Evolutionary conservation across 1,284 basidiomycete species (phyloP), one percentile per base, ranked within the genome.

Genomic region (Athelia psychrophila): DNA sequence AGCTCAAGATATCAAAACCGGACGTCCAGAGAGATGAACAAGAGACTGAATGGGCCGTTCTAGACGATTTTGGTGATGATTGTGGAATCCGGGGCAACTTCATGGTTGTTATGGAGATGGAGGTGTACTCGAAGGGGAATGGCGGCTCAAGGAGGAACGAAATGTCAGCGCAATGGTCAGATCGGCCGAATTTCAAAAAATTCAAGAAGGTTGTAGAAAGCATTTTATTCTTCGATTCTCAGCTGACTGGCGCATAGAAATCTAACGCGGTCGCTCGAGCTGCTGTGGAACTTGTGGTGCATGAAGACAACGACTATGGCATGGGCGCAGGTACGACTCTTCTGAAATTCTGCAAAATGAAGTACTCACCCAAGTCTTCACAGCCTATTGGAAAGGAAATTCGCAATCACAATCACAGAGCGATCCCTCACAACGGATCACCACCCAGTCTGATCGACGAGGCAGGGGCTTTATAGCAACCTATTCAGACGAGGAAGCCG

Each of bases 111-210:
- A 72, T 91, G 18, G 89, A 93, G 61, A 71, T 89, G 71, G 83
- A 86, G 23, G 68, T 86, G 12, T 76, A 68, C 60, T 67, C 65
- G 55, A 67, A 69, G 53, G 60, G 65, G 47, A 55, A 48, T 42
- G 51, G 52, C 48, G 54, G 51, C 48, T 55, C 54, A 44, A 59
- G 56, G 27, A 54, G 60, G 19, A 53, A 57, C 1, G 58, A 63
- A 20, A 58, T 59, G 25, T 59, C 60, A 55, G 55, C 71, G 4
- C 70, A 78, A 18, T 87, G 84, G 79, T 69, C 78, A 50, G 83
- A 82, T 0, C 74, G 73, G 53, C 82, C 83, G 1, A 86, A 95
- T 64, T 94, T 87, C 69, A 95, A 95, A 67, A 94, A 90, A 70
- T 95, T 95, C 64, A 91, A 85, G 60, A 87, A 85, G 81, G 91